A percentile compares a stretch with the other conserved stretches of the same genome.
phyloP scores from a whole-genome alignment of 2,329 filamentous ascomycete genomes.

The Stachybotrys echinatus region DNA sequence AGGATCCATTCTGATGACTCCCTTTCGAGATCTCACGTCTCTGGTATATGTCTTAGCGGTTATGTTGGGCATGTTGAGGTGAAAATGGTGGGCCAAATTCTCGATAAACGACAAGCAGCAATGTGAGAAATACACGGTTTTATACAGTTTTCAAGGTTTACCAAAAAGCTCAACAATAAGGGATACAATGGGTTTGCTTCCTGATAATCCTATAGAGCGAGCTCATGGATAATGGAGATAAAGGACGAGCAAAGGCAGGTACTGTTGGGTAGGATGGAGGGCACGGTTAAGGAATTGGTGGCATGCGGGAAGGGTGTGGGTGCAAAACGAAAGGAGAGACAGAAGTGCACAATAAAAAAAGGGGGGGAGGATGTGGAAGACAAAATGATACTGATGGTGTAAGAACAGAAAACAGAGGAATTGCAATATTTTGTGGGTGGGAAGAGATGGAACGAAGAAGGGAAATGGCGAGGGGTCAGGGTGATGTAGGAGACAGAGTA shows the following conservation, averaged over 20 bases:
- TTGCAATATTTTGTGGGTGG: background rate
- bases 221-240: background rate
- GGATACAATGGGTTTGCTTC: background rate
- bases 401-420: background rate
- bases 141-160: background rate
- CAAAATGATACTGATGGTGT: too few relatives aligned
- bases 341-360: too few relatives aligned
- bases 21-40: conserved; percentile 39
- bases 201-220: background rate
- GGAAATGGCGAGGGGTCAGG: background rate
- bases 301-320: too few relatives aligned
- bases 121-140: background rate
- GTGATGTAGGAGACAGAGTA: background rate
- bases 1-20: conserved; percentile 59
- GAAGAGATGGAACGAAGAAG: background rate
- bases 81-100: too few relatives aligned
- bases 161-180: background rate
- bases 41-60: conserved; percentile 48
- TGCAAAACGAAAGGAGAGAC: too few relatives aligned
- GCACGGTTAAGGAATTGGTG: background rate
- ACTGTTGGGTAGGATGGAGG: background rate
- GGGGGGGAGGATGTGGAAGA: too few relatives aligned
- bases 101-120: background rate
- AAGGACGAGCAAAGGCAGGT: background rate
- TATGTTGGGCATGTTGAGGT: conserved; percentile 4